phyloP scores from a whole-genome alignment of 2,329 filamentous ascomycete species.

The Albifimbria verrucaria region DNA sequence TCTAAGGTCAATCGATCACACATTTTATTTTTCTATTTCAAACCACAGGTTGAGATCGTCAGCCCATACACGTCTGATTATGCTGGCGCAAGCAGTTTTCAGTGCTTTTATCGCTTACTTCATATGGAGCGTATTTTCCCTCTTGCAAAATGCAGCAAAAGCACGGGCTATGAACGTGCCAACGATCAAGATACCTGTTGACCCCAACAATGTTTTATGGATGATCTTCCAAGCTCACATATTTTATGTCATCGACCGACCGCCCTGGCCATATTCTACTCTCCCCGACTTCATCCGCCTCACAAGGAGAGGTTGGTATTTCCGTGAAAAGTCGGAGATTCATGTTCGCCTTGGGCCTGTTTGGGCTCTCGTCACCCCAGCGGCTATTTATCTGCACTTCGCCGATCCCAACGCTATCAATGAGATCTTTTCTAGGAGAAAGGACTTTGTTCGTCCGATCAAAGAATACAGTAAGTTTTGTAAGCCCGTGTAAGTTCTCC shows the following conservation, averaged over 20 bases:
- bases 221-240: conserved; percentile 12
- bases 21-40: neutral
- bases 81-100: neutral
- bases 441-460: conserved; percentile 6
- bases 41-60: neutral
- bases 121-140: neutral
- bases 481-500: neutral
- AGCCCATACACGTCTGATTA: neutral
- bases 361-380: neutral
- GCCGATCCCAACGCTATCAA: conserved; percentile 2
- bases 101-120: neutral
- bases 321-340: neutral
- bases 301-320: neutral
- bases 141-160: neutral
- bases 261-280: neutral
- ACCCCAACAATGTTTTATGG: conserved; percentile 15
- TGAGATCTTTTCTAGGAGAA: conserved; percentile 1
- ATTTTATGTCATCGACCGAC: neutral
- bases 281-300: neutral
- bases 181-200: neutral
- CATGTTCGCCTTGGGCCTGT: neutral
- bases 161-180: neutral
- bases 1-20: neutral
- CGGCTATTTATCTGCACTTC: neutral
- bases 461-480: neutral